These are phyloP conservation scores for Daldinia loculata DNA, from an alignment of 495 filamentous ascomycete species.

Conservation along the genomic window DNA sequence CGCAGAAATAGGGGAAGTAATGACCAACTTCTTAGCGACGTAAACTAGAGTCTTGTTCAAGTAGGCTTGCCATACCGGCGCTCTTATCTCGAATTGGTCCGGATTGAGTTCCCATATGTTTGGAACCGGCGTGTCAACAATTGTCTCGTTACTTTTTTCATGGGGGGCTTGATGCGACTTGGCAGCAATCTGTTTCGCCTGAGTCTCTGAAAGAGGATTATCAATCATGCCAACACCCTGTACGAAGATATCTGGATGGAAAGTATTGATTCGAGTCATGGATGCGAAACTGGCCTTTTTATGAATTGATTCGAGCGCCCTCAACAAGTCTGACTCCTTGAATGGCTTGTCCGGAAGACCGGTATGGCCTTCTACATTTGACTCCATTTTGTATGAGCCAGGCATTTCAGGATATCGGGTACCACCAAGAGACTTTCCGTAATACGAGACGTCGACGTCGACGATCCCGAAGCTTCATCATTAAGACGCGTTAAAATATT, in stretches of 20 bases:
- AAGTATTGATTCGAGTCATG: neutral
- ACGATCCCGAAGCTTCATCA: neutral
- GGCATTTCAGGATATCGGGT: neutral
- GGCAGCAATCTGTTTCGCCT: constrained; percentile 53
- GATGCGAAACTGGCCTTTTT: neutral
- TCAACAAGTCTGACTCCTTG: neutral
- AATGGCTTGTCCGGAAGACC: neutral
- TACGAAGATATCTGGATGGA: constrained; percentile 53
- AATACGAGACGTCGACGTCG: neutral
- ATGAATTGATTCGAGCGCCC: constrained; percentile 10
- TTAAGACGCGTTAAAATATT: neutral
- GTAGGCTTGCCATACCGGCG: constrained; percentile 47
- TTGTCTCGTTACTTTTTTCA: constrained; percentile 55
- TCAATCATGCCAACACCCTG: constrained; percentile 50
- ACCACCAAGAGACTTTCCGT: neutral
- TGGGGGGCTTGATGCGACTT: constrained; percentile 56
- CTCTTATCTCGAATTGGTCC: constrained; percentile 54
- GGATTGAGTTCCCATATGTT: constrained; percentile 12
- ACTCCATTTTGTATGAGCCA: neutral
- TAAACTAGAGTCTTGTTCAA: constrained; percentile 35
- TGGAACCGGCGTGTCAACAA: constrained; percentile 51
- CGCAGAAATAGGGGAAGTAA: constrained; percentile 46
- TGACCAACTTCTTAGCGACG: constrained; percentile 46
- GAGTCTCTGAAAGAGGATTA: constrained; percentile 53
- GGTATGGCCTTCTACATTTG: neutral